Evolutionary conservation across 2,329 filamentous ascomycete genomes (phyloP).

Genomic region (Paracoccidioides lutzii): DNA sequence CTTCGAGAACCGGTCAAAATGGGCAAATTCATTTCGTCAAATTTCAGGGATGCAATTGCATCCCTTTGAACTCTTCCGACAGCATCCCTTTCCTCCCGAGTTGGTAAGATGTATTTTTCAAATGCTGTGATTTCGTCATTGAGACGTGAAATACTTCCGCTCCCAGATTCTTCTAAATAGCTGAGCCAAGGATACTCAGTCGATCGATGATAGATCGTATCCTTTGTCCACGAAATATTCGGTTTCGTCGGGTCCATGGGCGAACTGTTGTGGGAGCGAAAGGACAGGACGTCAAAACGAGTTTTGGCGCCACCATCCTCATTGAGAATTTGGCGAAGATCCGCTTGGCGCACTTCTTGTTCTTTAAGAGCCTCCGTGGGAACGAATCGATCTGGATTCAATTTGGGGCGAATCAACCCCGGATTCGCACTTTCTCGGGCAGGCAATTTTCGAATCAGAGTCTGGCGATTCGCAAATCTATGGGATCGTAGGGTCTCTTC

Average conservation of each 20-base stretch:
- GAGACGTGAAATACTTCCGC: constrained; percentile 21
- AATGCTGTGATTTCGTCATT: constrained; percentile 37
- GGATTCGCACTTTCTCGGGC: neutral
- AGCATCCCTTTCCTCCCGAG: constrained; percentile 26
- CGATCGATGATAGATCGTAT: constrained; percentile 7
- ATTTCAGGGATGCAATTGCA: constrained; percentile 19
- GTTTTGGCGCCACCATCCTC: neutral
- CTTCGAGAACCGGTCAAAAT: constrained; percentile 42
- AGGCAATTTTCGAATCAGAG: constrained; percentile 14
- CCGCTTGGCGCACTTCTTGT: too few species aligned
- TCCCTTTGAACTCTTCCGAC: constrained; percentile 18
- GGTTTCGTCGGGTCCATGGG: neutral
- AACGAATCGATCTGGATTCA: neutral
- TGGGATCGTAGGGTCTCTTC: constrained; percentile 24
- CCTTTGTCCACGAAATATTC: neutral
- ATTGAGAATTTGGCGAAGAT: neutral
- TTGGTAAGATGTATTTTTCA: constrained; percentile 33
- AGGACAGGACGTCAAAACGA: neutral
- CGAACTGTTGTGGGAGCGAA: neutral
- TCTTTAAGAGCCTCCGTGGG: neutral
- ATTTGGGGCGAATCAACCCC: neutral
- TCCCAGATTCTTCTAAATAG: constrained; percentile 9
- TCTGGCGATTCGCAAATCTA: constrained; percentile 20
- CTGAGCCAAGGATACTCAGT: constrained; percentile 22
- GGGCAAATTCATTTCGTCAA: constrained; percentile 18